Conservation (phyloP, 2,329 filamentous ascomycete species). For the Fusarium pininemorale region DNA sequence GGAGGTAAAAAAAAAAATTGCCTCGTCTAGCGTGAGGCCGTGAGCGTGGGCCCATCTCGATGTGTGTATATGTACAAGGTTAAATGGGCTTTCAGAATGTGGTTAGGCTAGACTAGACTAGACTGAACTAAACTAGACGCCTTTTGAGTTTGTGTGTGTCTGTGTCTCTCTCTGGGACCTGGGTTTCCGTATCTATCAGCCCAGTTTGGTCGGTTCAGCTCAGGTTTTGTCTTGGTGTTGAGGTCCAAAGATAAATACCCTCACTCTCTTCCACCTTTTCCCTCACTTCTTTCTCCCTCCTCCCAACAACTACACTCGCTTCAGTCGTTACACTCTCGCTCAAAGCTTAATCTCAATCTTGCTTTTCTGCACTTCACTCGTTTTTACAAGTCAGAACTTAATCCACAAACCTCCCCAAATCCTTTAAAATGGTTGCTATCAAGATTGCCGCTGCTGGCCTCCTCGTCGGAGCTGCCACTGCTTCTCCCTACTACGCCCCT, state of each 20-base stretch:
- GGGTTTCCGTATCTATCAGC: neutral
- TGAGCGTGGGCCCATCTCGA: neutral
- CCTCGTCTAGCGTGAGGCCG: constrained; percentile 12
- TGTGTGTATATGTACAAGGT: neutral
- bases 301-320: constrained; percentile 32
- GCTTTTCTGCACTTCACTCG: constrained; percentile 25
- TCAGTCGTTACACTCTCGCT: constrained; percentile 26
- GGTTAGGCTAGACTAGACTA: neutral
- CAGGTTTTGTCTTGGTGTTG: neutral
- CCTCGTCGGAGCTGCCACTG: constrained; percentile 28
- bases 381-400: constrained; percentile 18
- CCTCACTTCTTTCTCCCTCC: neutral
- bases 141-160: neutral
- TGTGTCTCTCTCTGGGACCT: neutral
- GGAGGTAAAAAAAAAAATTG: constrained; percentile 4
- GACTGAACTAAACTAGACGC: neutral
- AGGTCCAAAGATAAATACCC: constrained; percentile 24
- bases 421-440: constrained; percentile 26
- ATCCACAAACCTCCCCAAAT: neutral
- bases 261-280: constrained; percentile 5
- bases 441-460: constrained; percentile 25
- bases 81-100: neutral
- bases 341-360: neutral
- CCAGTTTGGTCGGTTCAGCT: neutral
- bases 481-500: constrained; percentile 10